Base-by-base conservation (phyloP, 1,284 basidiomycete genomes). In the Cystobasidiaceae sp. region DNA sequence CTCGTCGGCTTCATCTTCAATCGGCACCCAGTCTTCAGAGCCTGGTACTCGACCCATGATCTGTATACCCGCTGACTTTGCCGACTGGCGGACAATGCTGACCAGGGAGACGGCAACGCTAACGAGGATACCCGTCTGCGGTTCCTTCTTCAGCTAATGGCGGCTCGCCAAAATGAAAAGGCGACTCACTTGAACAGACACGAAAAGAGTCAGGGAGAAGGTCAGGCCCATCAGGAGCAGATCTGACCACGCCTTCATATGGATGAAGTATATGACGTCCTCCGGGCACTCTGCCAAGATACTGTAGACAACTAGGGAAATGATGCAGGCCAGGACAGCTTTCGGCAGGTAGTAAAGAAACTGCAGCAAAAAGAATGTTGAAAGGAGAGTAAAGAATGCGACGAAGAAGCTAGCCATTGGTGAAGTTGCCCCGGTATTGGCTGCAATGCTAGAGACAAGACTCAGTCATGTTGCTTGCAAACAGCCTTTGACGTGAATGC, bases 331-430 rank as follows among this genome's bases (percentile, higher is more conserved):
- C 51, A 93, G 79, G 28, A 92, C 88, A 71, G 86, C 87, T 80
- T 86, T 89, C 0, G 90, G 90, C 19, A 93, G 79, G 75, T 81
- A 88, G 75, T 84, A 87, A 23, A 93, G 78, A 77, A 82, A 83
- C 0, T 86, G 88, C 7, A 97, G 81, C 5, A 96, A 81, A 80
- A 90, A 93, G 79, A 91, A 91, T 15, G 88, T 91, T 0, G 88
- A 84, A 8, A 93, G 79, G 13, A 97, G 79, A 8, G 94, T 84
- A 25, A 91, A 77, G 0, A 75, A 78, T 0, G 88, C 86, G 55
- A 88, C 89, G 41, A 94, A 81, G 37, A 96, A 77, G 1, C 88
- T 88, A 11, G 90, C 85, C 85, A 96, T 87, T 74, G 93, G 93
- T 1, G 90, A 89, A 17, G 88, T 82, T 4, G 84, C 90, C 19